These are phyloP conservation scores for Pseudogymnoascus sp. DNA, from an alignment of 2,329 filamentous ascomycete genomes.

Conservation along the genomic window DNA sequence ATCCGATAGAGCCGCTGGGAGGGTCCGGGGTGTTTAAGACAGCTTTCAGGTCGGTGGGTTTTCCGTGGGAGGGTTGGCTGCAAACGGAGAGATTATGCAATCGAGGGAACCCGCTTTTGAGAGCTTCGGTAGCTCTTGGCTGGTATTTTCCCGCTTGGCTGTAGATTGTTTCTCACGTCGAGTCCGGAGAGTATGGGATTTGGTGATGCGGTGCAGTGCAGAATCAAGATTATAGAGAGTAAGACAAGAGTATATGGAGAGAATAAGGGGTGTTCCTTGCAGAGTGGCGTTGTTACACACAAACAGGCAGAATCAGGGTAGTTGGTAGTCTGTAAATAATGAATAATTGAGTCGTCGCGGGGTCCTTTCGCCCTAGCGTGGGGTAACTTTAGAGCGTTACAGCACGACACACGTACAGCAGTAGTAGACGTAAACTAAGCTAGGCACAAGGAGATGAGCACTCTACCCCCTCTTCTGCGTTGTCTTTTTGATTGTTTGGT, in stretches of 20 bases:
- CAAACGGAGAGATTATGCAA: slow-evolving; percentile 6
- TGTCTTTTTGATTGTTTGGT: background rate
- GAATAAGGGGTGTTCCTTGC: background rate
- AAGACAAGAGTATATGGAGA: background rate
- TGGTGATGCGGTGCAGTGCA: background rate
- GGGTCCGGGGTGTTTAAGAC: slow-evolving; percentile 16
- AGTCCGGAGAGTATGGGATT: background rate
- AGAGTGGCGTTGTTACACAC: background rate
- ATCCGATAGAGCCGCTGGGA: slow-evolving; percentile 14
- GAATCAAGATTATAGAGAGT: background rate
- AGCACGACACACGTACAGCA: background rate
- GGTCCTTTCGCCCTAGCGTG: slow-evolving; percentile 4
- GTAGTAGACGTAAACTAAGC: background rate
- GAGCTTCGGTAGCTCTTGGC: background rate
- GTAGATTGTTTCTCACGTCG: background rate
- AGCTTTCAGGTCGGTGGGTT: slow-evolving; percentile 8
- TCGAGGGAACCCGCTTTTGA: slow-evolving; percentile 2
- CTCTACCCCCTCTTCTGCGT: slow-evolving; percentile 1
- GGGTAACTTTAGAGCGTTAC: background rate
- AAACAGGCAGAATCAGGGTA: slow-evolving; percentile 1
- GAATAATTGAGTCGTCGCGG: slow-evolving; percentile 5
- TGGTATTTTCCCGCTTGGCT: background rate
- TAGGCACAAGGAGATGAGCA: slow-evolving; percentile 1
- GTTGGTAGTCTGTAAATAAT: background rate
- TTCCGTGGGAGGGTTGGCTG: background rate